Evolutionary conservation across 192 early-diverging fungal genomes (phyloP).

Genomic region (Gaertneriomyces sp.): DNA sequence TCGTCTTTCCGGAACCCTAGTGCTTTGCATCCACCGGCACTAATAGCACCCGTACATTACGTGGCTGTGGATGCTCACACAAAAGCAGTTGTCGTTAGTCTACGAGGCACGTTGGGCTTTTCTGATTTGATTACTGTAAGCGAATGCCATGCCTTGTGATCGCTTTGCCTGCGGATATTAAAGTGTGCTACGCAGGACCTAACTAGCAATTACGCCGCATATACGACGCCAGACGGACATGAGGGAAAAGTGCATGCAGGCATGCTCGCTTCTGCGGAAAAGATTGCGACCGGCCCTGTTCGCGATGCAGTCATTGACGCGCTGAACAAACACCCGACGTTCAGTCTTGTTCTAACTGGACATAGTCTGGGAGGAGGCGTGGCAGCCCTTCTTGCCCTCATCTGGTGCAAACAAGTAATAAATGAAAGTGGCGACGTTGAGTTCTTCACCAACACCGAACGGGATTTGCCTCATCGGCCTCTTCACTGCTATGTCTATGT

Average conservation of each 20-base stretch:
- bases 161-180: neutral
- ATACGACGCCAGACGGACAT: conserved; percentile 22
- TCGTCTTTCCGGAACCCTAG: conserved; percentile 34
- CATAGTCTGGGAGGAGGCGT: conserved; percentile 89
- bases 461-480: conserved; percentile 59
- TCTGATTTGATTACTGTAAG: conserved; percentile 46
- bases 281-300: conserved; percentile 31
- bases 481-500: conserved; percentile 85
- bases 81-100: conserved; percentile 40
- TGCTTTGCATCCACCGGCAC: conserved; percentile 25
- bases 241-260: conserved; percentile 39
- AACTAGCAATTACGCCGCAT: conserved; percentile 31
- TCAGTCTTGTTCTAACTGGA: conserved; percentile 79
- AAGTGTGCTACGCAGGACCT: conserved; percentile 18
- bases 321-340: conserved; percentile 67
- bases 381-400: conserved; percentile 69
- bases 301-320: conserved; percentile 66
- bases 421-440: conserved; percentile 35
- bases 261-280: conserved; percentile 36
- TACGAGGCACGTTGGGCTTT: conserved; percentile 51
- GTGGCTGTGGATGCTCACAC: conserved; percentile 44
- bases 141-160: neutral
- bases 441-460: conserved; percentile 18
- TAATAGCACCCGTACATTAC: conserved; percentile 44
- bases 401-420: conserved; percentile 61